Conservation (phyloP, 1,139 yeast species). For the Yamadazyma sp. region DNA sequence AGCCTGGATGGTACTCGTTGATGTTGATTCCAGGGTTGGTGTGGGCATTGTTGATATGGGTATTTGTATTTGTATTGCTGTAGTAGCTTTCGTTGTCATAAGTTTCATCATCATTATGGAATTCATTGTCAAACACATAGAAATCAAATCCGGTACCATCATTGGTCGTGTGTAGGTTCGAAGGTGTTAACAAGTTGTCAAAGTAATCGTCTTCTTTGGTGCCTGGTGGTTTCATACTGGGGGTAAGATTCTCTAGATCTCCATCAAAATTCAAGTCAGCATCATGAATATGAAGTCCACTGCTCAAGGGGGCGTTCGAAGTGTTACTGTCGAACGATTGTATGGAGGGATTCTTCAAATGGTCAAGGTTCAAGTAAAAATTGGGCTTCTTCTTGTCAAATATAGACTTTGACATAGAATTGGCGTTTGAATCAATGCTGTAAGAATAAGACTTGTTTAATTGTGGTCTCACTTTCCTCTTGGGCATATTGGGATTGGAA, state of each 20-base stretch:
- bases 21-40: neutral
- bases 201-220: conserved; percentile 34
- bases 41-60: conserved; percentile 5
- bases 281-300: conserved; percentile 9
- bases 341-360: conserved; percentile 10
- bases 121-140: conserved; percentile 17
- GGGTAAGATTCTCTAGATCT: conserved; percentile 27
- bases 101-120: neutral
- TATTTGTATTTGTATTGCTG: too few relatives aligned
- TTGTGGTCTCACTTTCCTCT: conserved; percentile 13
- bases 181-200: conserved; percentile 19
- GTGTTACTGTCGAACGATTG: conserved; percentile 8
- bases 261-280: conserved; percentile 15
- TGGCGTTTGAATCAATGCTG: conserved; percentile 2
- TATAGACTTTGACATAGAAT: neutral
- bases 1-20: neutral
- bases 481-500: conserved; percentile 14
- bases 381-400: conserved; percentile 17
- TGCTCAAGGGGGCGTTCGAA: neutral
- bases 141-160: conserved; percentile 25
- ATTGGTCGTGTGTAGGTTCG: conserved; percentile 12
- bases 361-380: conserved; percentile 15
- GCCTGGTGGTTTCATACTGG: conserved; percentile 44
- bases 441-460: conserved; percentile 17
- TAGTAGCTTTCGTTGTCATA: neutral